Conservation (phyloP, 805 yeast genomes). For the Ogataea naganishii region DNA sequence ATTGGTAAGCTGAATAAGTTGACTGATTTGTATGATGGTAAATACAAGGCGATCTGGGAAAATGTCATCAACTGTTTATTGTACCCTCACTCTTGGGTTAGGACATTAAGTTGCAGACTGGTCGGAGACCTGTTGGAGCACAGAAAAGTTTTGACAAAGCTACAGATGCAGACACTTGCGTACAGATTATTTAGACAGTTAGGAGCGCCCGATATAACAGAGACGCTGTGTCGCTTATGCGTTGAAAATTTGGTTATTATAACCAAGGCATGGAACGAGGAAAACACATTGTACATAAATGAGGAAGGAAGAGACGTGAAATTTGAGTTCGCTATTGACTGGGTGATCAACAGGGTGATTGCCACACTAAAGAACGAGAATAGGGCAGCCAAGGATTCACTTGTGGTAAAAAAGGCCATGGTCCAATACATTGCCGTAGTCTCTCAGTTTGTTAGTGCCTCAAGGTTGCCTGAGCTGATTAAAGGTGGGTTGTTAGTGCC, state of each 20-base stretch:
- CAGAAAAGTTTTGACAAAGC: conserved; percentile 30
- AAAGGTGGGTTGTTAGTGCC: conserved; percentile 22
- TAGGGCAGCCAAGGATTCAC: conserved; percentile 40
- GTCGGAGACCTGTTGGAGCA: conserved; percentile 41
- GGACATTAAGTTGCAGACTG: conserved; percentile 57
- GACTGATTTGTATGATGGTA: conserved; percentile 29
- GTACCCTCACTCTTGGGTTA: conserved; percentile 90
- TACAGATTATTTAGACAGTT: conserved; percentile 67
- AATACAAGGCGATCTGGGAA: conserved; percentile 40
- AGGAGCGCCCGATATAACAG: conserved; percentile 67
- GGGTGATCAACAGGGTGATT: conserved; percentile 57
- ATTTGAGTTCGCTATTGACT: conserved; percentile 37
- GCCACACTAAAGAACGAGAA: conserved; percentile 57
- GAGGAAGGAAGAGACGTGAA: conserved; percentile 10
- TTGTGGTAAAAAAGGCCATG: conserved; percentile 55
- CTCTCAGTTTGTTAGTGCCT: conserved; percentile 38
- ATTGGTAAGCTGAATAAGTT: conserved; percentile 4
- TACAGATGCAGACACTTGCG: conserved; percentile 51
- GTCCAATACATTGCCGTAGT: conserved; percentile 63
- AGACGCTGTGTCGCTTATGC: conserved; percentile 51
- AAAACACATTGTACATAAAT: conserved; percentile 27
- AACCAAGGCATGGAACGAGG: conserved; percentile 51
- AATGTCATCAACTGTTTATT: conserved; percentile 46
- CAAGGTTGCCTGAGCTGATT: conserved; percentile 32
- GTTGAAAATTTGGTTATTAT: conserved; percentile 60